Conservation (phyloP, 2,329 filamentous ascomycete genomes). For the Aureobasidium sp. region DNA sequence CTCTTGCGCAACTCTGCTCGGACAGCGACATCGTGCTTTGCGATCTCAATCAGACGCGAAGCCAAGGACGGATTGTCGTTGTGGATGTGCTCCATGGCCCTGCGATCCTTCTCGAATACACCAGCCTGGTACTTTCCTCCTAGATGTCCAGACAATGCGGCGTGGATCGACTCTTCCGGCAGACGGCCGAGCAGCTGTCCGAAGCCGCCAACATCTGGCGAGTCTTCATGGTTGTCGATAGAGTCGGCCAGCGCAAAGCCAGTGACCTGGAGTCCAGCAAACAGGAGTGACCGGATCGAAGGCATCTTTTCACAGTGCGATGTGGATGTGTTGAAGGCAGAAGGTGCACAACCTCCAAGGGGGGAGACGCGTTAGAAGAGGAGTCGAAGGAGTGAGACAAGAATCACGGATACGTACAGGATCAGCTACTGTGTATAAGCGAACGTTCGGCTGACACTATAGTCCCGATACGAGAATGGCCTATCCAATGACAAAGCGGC, state of each 20-base stretch:
- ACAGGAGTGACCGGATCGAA: constrained; percentile 33
- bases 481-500: neutral
- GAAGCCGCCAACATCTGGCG: constrained; percentile 35
- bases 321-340: neutral
- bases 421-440: constrained; percentile 11
- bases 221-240: constrained; percentile 21
- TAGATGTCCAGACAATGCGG: constrained; percentile 57
- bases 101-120: constrained; percentile 58
- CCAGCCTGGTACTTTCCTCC: constrained; percentile 61
- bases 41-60: constrained; percentile 56
- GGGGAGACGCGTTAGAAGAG: constrained; percentile 9
- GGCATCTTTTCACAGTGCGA: constrained; percentile 30
- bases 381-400: constrained; percentile 1
- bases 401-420: constrained; percentile 7
- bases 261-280: constrained; percentile 29
- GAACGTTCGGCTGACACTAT: constrained; percentile 8
- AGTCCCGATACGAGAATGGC: neutral
- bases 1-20: constrained; percentile 37
- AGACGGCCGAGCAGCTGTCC: constrained; percentile 50
- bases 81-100: constrained; percentile 57
- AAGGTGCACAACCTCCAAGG: neutral
- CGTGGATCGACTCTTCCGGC: constrained; percentile 56
- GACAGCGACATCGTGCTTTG: constrained; percentile 38
- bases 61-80: constrained; percentile 55
- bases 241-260: constrained; percentile 26